A percentile compares a stretch with the other conserved stretches of the same genome.
phyloP scores from a whole-genome alignment of 163 green algal genomes.

The Volvox carteri region DNA sequence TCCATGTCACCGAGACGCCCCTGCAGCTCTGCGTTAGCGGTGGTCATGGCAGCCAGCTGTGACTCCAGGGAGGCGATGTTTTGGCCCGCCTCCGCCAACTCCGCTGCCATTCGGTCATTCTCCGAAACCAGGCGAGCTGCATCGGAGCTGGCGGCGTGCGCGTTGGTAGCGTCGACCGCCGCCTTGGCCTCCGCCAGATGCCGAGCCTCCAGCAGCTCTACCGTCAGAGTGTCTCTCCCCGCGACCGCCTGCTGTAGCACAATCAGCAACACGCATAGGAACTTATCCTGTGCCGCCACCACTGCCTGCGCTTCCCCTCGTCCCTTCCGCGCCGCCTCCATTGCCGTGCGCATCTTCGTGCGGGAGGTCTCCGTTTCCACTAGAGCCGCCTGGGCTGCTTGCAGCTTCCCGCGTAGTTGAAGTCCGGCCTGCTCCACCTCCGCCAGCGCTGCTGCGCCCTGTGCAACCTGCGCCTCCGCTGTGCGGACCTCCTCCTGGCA shows the following conservation, averaged over 20 bases:
- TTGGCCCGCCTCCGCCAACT: background rate
- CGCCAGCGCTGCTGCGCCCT: background rate
- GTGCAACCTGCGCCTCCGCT: background rate
- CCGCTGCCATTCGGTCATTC: background rate
- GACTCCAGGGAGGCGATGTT: background rate
- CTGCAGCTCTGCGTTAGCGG: background rate
- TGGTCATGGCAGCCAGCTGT: background rate
- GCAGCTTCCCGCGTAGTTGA: too few relatives aligned
- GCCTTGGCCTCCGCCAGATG: background rate
- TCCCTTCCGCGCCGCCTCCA: background rate
- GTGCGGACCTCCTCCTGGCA: background rate
- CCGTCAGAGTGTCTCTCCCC: background rate
- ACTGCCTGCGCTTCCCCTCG: background rate
- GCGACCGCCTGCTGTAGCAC: background rate
- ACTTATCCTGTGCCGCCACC: background rate
- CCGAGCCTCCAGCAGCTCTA: background rate
- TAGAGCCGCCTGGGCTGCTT: too few relatives aligned
- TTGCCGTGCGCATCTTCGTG: background rate
- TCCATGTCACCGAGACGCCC: background rate
- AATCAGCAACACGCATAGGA: background rate
- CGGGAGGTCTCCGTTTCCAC: background rate
- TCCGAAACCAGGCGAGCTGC: background rate
- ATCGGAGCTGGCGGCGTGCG: background rate
- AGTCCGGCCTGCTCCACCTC: background rate
- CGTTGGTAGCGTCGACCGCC: background rate